phyloP scores from a whole-genome alignment of 495 filamentous ascomycete species.

The Neohortaea acidophila region DNA sequence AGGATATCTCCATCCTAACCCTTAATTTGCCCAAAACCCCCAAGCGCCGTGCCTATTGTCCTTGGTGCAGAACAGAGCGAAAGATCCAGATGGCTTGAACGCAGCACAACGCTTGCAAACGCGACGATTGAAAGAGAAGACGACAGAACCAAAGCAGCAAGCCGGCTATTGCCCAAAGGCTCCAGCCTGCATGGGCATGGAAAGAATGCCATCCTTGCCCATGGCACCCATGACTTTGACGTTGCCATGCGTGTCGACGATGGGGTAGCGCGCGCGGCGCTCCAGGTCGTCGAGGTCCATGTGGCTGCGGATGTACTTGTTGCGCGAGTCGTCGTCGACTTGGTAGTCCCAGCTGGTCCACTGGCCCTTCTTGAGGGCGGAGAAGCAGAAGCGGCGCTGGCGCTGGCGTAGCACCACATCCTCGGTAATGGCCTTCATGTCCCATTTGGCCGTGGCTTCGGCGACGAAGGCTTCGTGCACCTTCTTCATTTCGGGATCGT shows the following conservation, averaged over 20 bases:
- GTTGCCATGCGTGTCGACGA: conserved; percentile 36
- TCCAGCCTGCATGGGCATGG: conserved; percentile 13
- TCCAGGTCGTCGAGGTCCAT: conserved; percentile 56
- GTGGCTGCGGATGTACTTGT: conserved; percentile 59
- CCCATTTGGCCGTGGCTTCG: conserved; percentile 55
- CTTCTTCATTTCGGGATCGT: conserved; percentile 32
- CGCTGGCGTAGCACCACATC: conserved; percentile 59
- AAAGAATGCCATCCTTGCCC: conserved; percentile 8
- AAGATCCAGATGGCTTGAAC: not conserved
- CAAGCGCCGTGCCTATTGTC: too few relatives aligned
- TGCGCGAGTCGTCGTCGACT: conserved; percentile 52
- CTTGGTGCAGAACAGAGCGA: too few relatives aligned
- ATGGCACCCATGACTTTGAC: not conserved
- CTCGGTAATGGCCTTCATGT: conserved; percentile 52
- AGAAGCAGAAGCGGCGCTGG: conserved; percentile 54
- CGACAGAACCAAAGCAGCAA: too few relatives aligned
- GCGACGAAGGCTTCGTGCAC: conserved; percentile 44
- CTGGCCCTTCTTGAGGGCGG: conserved; percentile 52
- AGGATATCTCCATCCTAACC: too few relatives aligned
- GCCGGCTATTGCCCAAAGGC: conserved; percentile 12
- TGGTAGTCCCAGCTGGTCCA: conserved; percentile 67
- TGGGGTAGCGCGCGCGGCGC: conserved; percentile 46
- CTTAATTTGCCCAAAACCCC: too few relatives aligned
- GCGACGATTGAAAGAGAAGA: not conserved
- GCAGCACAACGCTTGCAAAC: not conserved